Percentiles rank a stretch among this genome's conserved stretches.
Evolutionary conservation across 2,329 filamentous ascomycete species (phyloP).

Genomic region (Cercospora citrullina): DNA sequence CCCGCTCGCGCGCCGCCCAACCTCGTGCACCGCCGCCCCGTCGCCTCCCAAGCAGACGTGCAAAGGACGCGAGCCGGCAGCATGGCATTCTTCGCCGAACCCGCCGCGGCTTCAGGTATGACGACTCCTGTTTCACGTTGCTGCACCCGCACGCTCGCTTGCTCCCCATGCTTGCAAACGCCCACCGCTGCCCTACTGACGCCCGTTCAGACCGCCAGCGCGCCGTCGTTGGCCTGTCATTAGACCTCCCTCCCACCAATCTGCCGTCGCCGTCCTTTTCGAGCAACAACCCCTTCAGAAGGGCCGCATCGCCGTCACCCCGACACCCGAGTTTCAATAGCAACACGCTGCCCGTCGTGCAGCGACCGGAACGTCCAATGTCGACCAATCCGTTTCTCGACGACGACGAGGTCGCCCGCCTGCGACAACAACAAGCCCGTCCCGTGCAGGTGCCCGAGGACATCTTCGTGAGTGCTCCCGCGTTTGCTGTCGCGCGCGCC

Average conservation of each 20-base stretch:
- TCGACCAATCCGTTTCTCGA: conserved; percentile 76
- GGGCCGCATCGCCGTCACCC: conserved; percentile 55
- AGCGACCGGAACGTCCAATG: conserved; percentile 54
- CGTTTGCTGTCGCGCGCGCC: conserved; percentile 13
- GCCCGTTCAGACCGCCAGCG: conserved; percentile 45
- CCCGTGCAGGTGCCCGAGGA: conserved; percentile 62
- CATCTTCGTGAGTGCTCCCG: conserved; percentile 67
- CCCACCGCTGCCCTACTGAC: conserved; percentile 23
- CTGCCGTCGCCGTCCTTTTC: conserved; percentile 58
- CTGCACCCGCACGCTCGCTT: conserved; percentile 14
- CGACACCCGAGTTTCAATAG: conserved; percentile 23
- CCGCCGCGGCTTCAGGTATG: conserved; percentile 20
- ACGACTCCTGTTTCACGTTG: conserved; percentile 24
- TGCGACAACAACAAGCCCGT: conserved; percentile 23
- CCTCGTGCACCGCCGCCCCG: neutral
- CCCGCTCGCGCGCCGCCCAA: neutral
- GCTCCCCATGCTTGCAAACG: conserved; percentile 16
- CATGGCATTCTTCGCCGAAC: conserved; percentile 22
- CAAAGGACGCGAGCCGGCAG: neutral
- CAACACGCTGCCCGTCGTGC: conserved; percentile 43
- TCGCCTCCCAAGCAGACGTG: neutral
- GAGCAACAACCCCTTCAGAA: conserved; percentile 78
- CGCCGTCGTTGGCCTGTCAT: conserved; percentile 39
- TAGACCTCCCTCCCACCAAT: conserved; percentile 13
- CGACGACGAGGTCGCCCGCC: conserved; percentile 29